phyloP scores from a whole-genome alignment of 768 basidiomycete genomes.

The Agaricus blazei region DNA sequence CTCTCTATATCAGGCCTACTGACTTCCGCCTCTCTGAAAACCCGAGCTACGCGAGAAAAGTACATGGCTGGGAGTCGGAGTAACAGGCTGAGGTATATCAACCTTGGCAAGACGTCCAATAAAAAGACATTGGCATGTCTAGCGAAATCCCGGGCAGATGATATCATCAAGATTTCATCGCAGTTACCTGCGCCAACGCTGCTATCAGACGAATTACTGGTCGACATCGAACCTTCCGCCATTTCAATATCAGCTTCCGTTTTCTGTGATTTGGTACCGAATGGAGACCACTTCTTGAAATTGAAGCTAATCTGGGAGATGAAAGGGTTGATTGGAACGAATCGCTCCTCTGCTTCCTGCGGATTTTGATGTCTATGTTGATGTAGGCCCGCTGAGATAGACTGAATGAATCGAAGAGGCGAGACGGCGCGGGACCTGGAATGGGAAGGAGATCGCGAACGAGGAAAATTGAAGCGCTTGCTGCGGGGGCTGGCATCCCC shows the following conservation, averaged over 20 bases:
- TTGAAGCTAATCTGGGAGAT: slow-evolving; percentile 23
- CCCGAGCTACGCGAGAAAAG: slow-evolving; percentile 70
- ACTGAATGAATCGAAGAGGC: slow-evolving; percentile 54
- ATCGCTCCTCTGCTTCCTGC: slow-evolving; percentile 40
- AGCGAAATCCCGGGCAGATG: slow-evolving; percentile 15
- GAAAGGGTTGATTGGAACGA: slow-evolving; percentile 54
- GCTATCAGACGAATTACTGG: slow-evolving; percentile 16
- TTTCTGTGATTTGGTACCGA: slow-evolving; percentile 16
- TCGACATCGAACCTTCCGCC: slow-evolving; percentile 9
- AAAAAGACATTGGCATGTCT: slow-evolving; percentile 23
- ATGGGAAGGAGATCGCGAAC: slow-evolving; percentile 2
- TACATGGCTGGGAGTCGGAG: slow-evolving; percentile 75
- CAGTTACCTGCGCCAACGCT: slow-evolving; percentile 21
- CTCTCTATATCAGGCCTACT: slow-evolving; percentile 65
- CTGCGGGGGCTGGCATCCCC: background rate
- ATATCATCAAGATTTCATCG: slow-evolving; percentile 23
- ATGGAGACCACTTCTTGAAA: slow-evolving; percentile 11
- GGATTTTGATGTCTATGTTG: slow-evolving; percentile 29
- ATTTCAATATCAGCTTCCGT: slow-evolving; percentile 29
- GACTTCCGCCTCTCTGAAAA: slow-evolving; percentile 76
- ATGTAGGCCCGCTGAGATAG: slow-evolving; percentile 46
- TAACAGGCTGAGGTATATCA: slow-evolving; percentile 43
- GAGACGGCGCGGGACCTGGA: slow-evolving; percentile 50
- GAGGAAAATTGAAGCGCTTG: background rate
- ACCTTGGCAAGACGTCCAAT: slow-evolving; percentile 34